These are phyloP conservation scores for Suillus variegatus DNA, from an alignment of 768 basidiomycete genomes.

Conservation along the genomic window DNA sequence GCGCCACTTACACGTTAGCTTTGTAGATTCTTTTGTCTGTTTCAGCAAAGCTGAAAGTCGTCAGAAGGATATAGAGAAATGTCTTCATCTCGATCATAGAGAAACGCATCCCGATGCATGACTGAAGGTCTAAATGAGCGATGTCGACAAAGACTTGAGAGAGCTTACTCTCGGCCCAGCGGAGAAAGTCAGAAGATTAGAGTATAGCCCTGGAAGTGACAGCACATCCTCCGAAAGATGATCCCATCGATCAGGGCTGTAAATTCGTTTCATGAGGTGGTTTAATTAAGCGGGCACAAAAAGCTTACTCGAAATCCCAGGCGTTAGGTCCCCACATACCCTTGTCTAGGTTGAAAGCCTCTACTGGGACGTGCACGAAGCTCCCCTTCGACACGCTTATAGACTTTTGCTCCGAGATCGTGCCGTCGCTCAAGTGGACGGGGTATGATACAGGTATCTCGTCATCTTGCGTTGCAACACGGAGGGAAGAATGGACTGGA, in stretches of 20 bases:
- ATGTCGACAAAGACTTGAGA: not conserved
- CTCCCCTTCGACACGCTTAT: conserved; percentile 66
- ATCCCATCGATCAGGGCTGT: conserved; percentile 82
- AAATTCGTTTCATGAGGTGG: not conserved
- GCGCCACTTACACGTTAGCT: conserved; percentile 58
- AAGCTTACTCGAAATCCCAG: conserved; percentile 74
- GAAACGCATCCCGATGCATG: conserved; percentile 82
- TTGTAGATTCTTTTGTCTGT: conserved; percentile 56
- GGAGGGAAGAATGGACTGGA: conserved; percentile 79
- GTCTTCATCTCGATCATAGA: conserved; percentile 84
- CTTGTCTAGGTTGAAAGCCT: conserved; percentile 79
- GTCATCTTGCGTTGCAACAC: conserved; percentile 79
- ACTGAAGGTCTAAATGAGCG: conserved; percentile 41
- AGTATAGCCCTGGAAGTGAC: conserved; percentile 71
- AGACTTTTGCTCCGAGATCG: conserved; percentile 39
- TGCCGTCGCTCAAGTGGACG: conserved; percentile 52
- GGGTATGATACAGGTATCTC: conserved; percentile 71
- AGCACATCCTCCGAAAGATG: conserved; percentile 67
- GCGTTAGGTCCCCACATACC: conserved; percentile 80
- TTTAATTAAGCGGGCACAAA: not conserved
- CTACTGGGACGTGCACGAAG: conserved; percentile 76
- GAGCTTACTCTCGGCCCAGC: conserved; percentile 74
- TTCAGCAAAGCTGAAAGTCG: conserved; percentile 59
- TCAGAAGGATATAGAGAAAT: conserved; percentile 69
- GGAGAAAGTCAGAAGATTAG: conserved; percentile 75